These are phyloP conservation scores for Telfairia occidentalis DNA, from an alignment of 331 rosid genomes.

Conservation along the genomic window DNA sequence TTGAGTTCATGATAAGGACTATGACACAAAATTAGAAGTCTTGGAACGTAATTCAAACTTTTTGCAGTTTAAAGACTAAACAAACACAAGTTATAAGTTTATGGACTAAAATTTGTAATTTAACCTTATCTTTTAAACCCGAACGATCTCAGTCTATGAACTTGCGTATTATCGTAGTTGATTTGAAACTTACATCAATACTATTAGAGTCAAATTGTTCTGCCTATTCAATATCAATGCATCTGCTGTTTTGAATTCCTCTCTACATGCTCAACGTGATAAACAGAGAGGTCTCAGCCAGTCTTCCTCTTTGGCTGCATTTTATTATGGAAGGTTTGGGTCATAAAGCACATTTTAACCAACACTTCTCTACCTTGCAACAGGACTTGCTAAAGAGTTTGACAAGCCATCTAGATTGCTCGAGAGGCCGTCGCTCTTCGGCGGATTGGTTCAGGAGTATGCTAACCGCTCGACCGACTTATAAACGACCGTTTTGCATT, in stretches of 20 bases:
- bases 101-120: too few species aligned
- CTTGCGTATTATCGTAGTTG: background rate
- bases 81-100: background rate
- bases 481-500: slow-evolving; percentile 9
- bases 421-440: slow-evolving; percentile 60
- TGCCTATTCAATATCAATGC: background rate
- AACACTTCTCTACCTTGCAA: background rate
- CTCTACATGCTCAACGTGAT: background rate
- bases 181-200: background rate
- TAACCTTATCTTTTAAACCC: background rate
- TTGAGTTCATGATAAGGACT: too few species aligned
- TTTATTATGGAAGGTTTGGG: background rate
- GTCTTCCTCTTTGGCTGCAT: background rate
- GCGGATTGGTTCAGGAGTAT: slow-evolving; percentile 79
- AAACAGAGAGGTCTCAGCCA: background rate
- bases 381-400: slow-evolving; percentile 69
- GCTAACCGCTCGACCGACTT: slow-evolving; percentile 63
- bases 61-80: background rate
- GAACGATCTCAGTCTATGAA: background rate
- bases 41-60: background rate
- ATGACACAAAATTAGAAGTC: too few species aligned
- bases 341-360: background rate
- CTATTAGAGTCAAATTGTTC: background rate
- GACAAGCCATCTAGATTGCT: slow-evolving; percentile 65
- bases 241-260: too few species aligned